These are phyloP conservation scores for Tylopilus orsonianus DNA, from an alignment of 1,284 basidiomycete genomes.

Conservation along the genomic window DNA sequence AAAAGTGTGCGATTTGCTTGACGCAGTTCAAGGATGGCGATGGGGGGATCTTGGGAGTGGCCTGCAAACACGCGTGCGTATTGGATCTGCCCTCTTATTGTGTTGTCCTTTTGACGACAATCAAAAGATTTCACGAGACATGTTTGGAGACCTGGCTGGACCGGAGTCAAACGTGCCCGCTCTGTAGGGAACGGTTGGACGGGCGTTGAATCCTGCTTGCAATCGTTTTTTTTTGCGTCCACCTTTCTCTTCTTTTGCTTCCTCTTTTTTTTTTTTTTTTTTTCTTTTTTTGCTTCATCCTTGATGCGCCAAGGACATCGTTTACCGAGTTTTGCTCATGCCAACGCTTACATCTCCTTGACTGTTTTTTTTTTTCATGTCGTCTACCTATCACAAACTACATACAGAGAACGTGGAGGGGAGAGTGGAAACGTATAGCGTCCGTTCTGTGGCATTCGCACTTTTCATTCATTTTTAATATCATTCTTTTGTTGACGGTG, in stretches of 20 bases:
- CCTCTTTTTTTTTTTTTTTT: neutral
- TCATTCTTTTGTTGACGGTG: conserved; percentile 27
- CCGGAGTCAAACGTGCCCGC: conserved; percentile 52
- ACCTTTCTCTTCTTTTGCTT: neutral
- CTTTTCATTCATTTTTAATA: conserved; percentile 30
- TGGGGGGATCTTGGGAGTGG: conserved; percentile 54
- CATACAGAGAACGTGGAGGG: neutral
- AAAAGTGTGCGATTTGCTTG: conserved; percentile 80
- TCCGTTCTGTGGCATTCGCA: conserved; percentile 12
- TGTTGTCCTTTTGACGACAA: neutral
- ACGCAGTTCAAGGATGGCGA: conserved; percentile 70
- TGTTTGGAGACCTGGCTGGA: conserved; percentile 58
- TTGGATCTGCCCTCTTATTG: neutral
- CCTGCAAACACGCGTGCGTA: conserved; percentile 70
- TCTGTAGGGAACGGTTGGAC: conserved; percentile 46
- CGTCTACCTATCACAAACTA: conserved; percentile 11
- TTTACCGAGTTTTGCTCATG: conserved; percentile 13
- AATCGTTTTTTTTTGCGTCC: neutral
- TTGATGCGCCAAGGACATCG: conserved; percentile 21
- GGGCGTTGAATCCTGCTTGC: conserved; percentile 17
- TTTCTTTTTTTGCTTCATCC: neutral
- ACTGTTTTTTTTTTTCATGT: conserved; percentile 3
- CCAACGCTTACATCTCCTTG: conserved; percentile 13
- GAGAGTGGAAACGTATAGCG: conserved; percentile 6
- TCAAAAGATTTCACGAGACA: conserved; percentile 51